A percentile compares a stretch with the other conserved stretches of the same genome.
phyloP scores from a whole-genome alignment of 1,284 basidiomycete species.

The Pseudozyma sp. region DNA sequence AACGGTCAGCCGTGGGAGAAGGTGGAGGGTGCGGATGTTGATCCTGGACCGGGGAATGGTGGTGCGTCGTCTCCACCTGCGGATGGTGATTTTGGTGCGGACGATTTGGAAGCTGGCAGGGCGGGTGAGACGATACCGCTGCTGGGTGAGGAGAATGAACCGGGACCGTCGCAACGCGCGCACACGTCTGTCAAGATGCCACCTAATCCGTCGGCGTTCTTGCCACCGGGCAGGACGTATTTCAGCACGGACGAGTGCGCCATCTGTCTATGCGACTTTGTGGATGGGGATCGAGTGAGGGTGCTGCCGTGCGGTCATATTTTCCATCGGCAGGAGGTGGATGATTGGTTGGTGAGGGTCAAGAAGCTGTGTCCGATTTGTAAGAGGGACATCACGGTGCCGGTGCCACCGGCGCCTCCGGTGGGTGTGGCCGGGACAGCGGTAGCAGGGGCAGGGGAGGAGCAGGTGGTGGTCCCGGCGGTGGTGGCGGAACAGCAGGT shows the following conservation, averaged over 20 bases:
- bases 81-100: conserved; percentile 3
- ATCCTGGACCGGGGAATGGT: conserved; percentile 51
- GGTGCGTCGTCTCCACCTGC: neutral
- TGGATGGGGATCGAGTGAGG: conserved; percentile 64
- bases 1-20: conserved; percentile 64
- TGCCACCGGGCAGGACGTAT: conserved; percentile 57
- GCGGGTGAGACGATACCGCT: conserved; percentile 39
- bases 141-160: conserved; percentile 44
- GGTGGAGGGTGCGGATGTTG: conserved; percentile 50
- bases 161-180: conserved; percentile 41
- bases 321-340: conserved; percentile 66
- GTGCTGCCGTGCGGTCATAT: conserved; percentile 67
- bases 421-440: conserved; percentile 2
- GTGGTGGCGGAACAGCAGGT: neutral
- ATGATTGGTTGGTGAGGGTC: conserved; percentile 64
- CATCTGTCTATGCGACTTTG: conserved; percentile 65
- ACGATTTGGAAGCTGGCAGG: conserved; percentile 36
- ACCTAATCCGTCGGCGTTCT: conserved; percentile 32
- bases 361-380: conserved; percentile 68
- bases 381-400: conserved; percentile 64
- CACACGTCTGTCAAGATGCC: conserved; percentile 27
- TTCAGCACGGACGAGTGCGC: conserved; percentile 65
- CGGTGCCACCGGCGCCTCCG: conserved; percentile 48
- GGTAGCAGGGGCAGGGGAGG: neutral
- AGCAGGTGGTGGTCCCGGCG: neutral